These are phyloP conservation scores for Thermoascus crustaceus DNA, from an alignment of 2,329 filamentous ascomycete species.

Conservation along the genomic window DNA sequence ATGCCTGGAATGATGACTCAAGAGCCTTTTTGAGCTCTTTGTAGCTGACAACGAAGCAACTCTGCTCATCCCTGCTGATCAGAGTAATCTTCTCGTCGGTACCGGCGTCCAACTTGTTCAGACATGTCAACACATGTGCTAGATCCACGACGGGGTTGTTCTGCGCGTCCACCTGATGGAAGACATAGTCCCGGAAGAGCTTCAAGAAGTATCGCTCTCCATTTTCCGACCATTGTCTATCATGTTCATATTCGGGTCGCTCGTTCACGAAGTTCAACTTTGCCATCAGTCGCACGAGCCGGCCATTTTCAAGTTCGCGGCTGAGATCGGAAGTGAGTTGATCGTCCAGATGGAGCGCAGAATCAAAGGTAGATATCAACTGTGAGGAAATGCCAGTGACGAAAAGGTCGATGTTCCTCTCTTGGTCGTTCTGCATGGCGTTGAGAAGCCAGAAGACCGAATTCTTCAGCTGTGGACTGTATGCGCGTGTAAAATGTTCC, in stretches of 20 bases:
- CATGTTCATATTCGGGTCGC: slow-evolving; percentile 72
- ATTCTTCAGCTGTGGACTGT: slow-evolving; percentile 69
- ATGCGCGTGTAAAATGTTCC: slow-evolving; percentile 67
- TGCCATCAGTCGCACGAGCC: slow-evolving; percentile 67
- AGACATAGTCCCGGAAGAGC: slow-evolving; percentile 93
- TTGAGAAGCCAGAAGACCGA: slow-evolving; percentile 75
- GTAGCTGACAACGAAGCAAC: slow-evolving; percentile 78
- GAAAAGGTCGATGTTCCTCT: slow-evolving; percentile 67
- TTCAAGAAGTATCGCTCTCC: slow-evolving; percentile 89
- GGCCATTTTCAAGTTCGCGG: slow-evolving; percentile 81
- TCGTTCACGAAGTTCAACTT: slow-evolving; percentile 89
- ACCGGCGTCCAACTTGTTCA: slow-evolving; percentile 91
- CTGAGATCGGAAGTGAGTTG: slow-evolving; percentile 62
- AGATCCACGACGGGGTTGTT: slow-evolving; percentile 78
- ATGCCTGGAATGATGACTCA: slow-evolving; percentile 53
- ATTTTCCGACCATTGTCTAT: slow-evolving; percentile 78
- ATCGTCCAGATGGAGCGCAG: slow-evolving; percentile 70
- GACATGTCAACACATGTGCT: slow-evolving; percentile 73
- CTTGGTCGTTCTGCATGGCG: slow-evolving; percentile 53
- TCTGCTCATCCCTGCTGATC: slow-evolving; percentile 84
- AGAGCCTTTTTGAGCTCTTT: slow-evolving; percentile 69
- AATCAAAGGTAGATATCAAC: slow-evolving; percentile 66
- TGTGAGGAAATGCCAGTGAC: slow-evolving; percentile 70
- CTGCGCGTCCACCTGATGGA: slow-evolving; percentile 84
- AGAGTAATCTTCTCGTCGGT: slow-evolving; percentile 78